Base-by-base conservation (phyloP, 176 grass and related monocot genomes). In the Zoysia pacifica region DNA sequence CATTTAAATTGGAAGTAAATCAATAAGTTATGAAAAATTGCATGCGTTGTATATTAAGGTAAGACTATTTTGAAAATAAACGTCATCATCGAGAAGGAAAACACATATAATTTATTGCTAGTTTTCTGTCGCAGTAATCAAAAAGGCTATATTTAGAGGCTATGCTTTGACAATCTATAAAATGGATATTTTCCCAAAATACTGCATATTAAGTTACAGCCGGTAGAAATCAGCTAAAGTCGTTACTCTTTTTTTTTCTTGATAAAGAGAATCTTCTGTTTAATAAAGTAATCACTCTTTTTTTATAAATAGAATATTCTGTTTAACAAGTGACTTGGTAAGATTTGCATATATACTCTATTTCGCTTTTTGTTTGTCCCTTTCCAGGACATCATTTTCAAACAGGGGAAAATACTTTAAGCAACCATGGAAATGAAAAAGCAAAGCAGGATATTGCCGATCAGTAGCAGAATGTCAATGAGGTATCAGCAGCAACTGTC, bases 261-360 rank as follows among this genome's bases (percentile, higher is more conserved):
- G 28, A 52, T 59, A 59, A 59, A 65, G 47, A 67, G 39, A 69
- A 48, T 48, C 5, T 51, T 83, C 71, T 68, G 9, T 45, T 80
- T 19, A 16, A 81, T 2, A 4, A 37, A 55, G 41, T 76, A 67
- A 83, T 60, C 42, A 9, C 62, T 1, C 9, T 11, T 49, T 52
- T 6, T 42, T 2, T 43, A 52, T 59, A 59, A 59, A 65, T 56
- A 67, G 39, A 69, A 48, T 48, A 7, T 51, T 83, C 71, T 68
- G 9, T 45, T 80, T 19, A 16, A 81, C 44, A 62, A 62, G 55
- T 72, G 54, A 45, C 11, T 43, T 43, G 48, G 53, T 49, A 60
- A 76, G 72, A 83, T 83, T 76, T 76, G 73, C 73, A 76, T 61
- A 83, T 83, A 83, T 83, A 75, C 62, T 48, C 40, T n/a, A 28